These are phyloP conservation scores for Oemleria cerasiformis DNA, from an alignment of 306 rosid species.

Conservation along the genomic window DNA sequence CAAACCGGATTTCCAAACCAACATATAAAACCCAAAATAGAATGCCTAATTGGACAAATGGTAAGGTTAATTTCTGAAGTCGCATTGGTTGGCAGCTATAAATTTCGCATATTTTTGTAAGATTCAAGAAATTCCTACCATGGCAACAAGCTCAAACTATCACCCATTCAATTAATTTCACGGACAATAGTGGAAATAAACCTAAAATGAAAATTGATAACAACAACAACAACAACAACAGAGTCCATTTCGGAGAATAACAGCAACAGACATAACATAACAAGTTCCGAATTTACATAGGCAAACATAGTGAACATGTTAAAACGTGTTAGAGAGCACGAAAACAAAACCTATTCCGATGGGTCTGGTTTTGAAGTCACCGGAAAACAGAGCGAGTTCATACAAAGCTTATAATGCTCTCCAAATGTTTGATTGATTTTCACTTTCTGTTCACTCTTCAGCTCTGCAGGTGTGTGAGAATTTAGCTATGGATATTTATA, in stretches of 20 bases:
- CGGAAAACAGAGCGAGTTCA: background rate
- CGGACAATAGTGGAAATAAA: background rate
- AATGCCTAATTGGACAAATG: background rate
- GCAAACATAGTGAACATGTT: background rate
- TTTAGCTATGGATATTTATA: background rate
- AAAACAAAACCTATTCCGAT: background rate
- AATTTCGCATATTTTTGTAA: background rate
- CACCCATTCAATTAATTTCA: background rate
- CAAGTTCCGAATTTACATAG: background rate
- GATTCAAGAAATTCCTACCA: background rate
- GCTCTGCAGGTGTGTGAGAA: too few species aligned
- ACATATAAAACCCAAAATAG: background rate
- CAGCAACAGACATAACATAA: background rate
- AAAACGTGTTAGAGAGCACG: background rate
- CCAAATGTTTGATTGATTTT: background rate
- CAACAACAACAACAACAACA: background rate
- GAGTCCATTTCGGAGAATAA: background rate
- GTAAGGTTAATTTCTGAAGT: background rate
- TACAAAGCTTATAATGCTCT: too few species aligned
- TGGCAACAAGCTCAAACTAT: too few species aligned
- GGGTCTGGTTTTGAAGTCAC: too few species aligned
- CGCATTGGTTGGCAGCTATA: background rate
- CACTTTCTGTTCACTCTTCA: background rate
- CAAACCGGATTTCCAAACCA: background rate
- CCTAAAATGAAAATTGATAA: background rate